A percentile compares a stretch with the other conserved stretches of the same genome.
phyloP scores from a whole-genome alignment of 805 yeast genomes.

The Saccharomycopsis olivae region DNA sequence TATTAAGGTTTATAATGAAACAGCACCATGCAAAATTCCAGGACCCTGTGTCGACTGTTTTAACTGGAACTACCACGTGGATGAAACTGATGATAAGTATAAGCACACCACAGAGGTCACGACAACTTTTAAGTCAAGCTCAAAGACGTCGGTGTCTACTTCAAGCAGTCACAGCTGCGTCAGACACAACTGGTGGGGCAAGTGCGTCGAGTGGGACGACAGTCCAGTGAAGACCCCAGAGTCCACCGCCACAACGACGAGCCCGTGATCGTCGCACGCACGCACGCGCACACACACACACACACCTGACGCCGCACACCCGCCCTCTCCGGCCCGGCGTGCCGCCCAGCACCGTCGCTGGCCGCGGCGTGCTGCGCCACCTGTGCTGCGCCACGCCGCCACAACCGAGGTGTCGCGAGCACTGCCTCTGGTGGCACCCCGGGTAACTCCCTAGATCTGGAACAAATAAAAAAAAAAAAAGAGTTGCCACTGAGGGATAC shows the following conservation, averaged over 20 bases:
- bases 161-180: conserved; percentile 21
- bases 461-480: neutral
- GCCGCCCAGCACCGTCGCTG: no score
- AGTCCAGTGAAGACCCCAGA: no score
- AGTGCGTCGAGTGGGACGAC: conserved; percentile 36
- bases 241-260: no score
- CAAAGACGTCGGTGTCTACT: neutral
- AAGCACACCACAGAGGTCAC: conserved; percentile 22
- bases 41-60: conserved; percentile 86
- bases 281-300: no score
- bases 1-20: conserved; percentile 57
- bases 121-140: conserved; percentile 29
- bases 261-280: no score
- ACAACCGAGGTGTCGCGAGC: no score
- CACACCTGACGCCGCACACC: no score
- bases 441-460: neutral
- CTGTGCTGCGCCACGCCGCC: no score
- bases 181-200: conserved; percentile 44
- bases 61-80: conserved; percentile 71
- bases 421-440: no score
- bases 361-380: no score
- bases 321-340: no score
- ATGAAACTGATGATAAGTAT: conserved; percentile 22
- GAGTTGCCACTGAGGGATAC: neutral
- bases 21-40: conserved; percentile 63